Base-by-base conservation (phyloP, 2,329 filamentous ascomycete genomes). In the Zymoseptoria crescenta region DNA sequence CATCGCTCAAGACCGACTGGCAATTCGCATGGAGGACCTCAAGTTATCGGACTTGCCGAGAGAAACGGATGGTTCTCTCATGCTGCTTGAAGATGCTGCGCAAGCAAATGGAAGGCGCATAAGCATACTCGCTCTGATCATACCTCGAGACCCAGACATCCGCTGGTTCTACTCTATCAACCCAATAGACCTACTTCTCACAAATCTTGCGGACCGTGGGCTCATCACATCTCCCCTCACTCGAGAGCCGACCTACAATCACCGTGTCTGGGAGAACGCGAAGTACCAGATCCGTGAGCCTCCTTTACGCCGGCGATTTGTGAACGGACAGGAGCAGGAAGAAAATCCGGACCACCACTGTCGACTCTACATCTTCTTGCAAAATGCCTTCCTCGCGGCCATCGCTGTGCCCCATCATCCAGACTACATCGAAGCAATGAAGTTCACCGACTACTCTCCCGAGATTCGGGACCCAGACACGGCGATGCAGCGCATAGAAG, bases 141-240 rank as follows among this genome's bases (percentile, higher is more conserved):
- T 60, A 41, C 61, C 63, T 3, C n/a, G 54, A 13, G 65, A 66
- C 51, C 52, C 29, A 13, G 52, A 61, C 7, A 56, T 68, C 8
- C 63, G 66, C n/a, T 68, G 56, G 55, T 69, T 64, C 59, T 69
- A 68, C 57, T 61, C 57, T 9, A 24, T 56, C 41, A 24, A 59
- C 3, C 56, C 59, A 4, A 50, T 58, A 28, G 27, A 10, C 5
- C 10, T 30, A 7, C 41, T 67, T 7, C 55, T 68, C 9, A 41
- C 41, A 4, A 29, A 51, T 2, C 64, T 68, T 49, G 30, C 20
- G 29, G 9, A 28, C 19, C 19, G 16, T 35, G 16, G 24, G 27
- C 9, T 24, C 59, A 13, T 53, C 27, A 29, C 51, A 6, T 8
- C 21, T 58, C 13, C 29, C 52, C 48, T 56, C 41, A 30, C 29